These are phyloP conservation scores for Hortaea werneckii DNA, from an alignment of 2,329 filamentous ascomycete genomes.

Conservation along the genomic window DNA sequence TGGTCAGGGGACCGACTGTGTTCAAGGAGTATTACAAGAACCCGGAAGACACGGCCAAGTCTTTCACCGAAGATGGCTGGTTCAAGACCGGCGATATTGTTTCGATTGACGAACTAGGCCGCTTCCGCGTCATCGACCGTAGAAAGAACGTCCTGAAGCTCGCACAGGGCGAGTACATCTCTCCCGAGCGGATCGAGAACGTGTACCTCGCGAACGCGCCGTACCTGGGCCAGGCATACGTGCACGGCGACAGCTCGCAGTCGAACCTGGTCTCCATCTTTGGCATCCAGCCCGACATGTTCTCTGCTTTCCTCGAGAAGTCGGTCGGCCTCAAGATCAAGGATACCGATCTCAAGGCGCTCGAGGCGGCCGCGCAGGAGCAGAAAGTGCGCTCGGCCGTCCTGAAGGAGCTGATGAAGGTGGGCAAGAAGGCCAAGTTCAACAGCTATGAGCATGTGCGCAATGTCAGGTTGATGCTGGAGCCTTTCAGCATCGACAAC, in stretches of 20 bases:
- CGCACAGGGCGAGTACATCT: constrained; percentile 95
- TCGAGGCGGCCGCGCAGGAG: constrained; percentile 59
- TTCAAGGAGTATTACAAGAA: constrained; percentile 90
- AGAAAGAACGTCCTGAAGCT: constrained; percentile 99
- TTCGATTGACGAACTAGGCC: constrained; percentile 71
- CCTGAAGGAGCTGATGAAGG: constrained; percentile 65
- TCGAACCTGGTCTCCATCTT: constrained; percentile 77
- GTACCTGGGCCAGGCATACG: constrained; percentile 69
- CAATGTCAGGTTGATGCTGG: constrained; percentile 63
- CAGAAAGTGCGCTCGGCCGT: constrained; percentile 64
- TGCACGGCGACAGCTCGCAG: constrained; percentile 82
- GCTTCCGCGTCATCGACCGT: constrained; percentile 88
- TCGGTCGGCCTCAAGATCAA: constrained; percentile 56
- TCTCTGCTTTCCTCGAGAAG: constrained; percentile 70
- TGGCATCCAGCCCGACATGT: constrained; percentile 74
- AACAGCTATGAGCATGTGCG: constrained; percentile 81
- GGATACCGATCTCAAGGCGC: constrained; percentile 53
- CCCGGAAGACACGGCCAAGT: constrained; percentile 72
- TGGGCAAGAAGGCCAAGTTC: constrained; percentile 76
- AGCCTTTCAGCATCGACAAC: constrained; percentile 90
- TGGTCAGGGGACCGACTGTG: constrained; percentile 68
- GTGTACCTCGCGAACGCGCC: constrained; percentile 75
- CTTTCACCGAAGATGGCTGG: constrained; percentile 82
- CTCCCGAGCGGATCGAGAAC: constrained; percentile 93
- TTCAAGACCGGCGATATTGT: constrained; percentile 94